Conservation (phyloP, 108 stramenopile genomes). For the Craspedostauros australis region DNA sequence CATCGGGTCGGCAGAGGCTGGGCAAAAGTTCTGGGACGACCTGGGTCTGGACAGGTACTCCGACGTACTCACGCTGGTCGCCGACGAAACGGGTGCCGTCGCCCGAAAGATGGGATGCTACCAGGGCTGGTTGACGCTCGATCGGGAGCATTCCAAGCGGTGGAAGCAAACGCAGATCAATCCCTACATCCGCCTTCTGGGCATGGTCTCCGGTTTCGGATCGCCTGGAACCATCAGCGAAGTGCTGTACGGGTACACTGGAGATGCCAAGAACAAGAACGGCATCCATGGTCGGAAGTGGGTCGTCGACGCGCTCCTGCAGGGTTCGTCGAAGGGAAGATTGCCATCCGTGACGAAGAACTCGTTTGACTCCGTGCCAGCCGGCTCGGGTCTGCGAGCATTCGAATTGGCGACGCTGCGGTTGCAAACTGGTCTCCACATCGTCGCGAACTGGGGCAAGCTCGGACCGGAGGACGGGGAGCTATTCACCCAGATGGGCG, state of each 20-base stretch:
- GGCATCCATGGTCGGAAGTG: conserved; percentile 6
- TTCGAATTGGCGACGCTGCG: conserved; percentile 10
- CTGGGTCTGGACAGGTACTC: neutral
- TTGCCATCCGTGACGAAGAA: conserved; percentile 3
- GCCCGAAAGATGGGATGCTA: neutral
- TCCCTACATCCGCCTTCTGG: conserved; percentile 1
- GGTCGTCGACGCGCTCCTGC: conserved; percentile 2
- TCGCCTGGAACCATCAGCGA: conserved; percentile 6
- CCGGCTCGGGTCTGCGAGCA: neutral
- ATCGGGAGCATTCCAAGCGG: neutral
- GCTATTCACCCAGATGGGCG: conserved; percentile 3
- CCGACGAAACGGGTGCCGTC: conserved; percentile 1
- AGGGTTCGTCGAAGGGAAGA: conserved; percentile 1
- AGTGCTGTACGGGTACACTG: conserved; percentile 4
- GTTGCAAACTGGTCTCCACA: conserved; percentile 8
- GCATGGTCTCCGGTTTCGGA: conserved; percentile 9
- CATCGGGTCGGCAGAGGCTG: conserved; percentile 6
- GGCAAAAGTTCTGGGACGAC: neutral
- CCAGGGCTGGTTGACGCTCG: conserved; percentile 4
- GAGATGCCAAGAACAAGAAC: neutral
- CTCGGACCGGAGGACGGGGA: conserved; percentile 2
- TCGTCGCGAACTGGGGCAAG: conserved; percentile 4
- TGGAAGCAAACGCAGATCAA: neutral
- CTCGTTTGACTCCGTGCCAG: too few relatives aligned
- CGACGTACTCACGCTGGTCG: conserved; percentile 1